phyloP scores from a whole-genome alignment of 495 filamentous ascomycete genomes.

The Chlorociboria aeruginascens region DNA sequence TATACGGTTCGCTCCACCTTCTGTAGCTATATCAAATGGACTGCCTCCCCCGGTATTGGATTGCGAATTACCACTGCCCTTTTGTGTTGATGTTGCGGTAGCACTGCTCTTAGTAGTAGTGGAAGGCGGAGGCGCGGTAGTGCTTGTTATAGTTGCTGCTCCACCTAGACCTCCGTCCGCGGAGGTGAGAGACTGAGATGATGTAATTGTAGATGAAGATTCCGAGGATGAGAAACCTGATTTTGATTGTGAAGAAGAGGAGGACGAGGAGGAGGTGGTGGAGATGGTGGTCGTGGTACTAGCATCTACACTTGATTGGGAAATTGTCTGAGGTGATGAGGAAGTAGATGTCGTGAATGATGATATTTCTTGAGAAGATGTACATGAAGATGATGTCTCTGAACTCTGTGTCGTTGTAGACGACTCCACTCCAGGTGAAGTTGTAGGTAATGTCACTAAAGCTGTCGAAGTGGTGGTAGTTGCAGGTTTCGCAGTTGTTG shows the following conservation, averaged over 20 bases:
- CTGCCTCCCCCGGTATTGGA: constrained; percentile 1
- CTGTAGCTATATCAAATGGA: constrained; percentile 7
- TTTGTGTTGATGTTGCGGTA: background rate
- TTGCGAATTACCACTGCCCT: background rate
- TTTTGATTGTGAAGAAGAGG: too few species aligned
- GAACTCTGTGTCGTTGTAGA: background rate
- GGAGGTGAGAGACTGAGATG: too few species aligned
- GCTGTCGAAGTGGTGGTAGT: background rate
- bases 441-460: background rate
- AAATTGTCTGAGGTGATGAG: too few species aligned
- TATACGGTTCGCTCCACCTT: background rate
- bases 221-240: too few species aligned
- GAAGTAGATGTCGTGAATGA: too few species aligned
- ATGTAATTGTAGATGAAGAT: too few species aligned
- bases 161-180: too few species aligned
- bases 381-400: too few species aligned
- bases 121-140: background rate
- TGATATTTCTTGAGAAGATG: too few species aligned
- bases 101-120: background rate
- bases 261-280: too few species aligned
- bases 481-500: constrained; percentile 2
- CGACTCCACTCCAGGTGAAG: background rate
- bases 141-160: background rate
- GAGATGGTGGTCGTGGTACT: too few species aligned
- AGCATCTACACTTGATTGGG: too few species aligned